phyloP scores from a whole-genome alignment of 306 rosid species.

The cucumber (Cucumis sativus) region Cucumber_9930_V3 NC_026661.2:12944001-12944500 shows the following conservation, averaged over 20 bases:
- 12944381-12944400: slow-evolving; percentile 99
- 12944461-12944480: background rate
- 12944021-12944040: background rate
- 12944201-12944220: background rate
- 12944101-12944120: background rate
- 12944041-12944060: background rate
- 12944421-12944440: background rate
- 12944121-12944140: background rate
- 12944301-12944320: slow-evolving; percentile 27
- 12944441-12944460: background rate
- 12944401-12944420: background rate
- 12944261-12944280: background rate
- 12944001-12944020: background rate
- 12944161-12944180: background rate
- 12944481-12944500: background rate
- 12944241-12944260: background rate
- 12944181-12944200: background rate
- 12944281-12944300: slow-evolving; percentile 23
- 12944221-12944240: background rate
- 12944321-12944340: slow-evolving; percentile 73
- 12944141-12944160: slow-evolving; percentile 1
- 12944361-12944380: slow-evolving; percentile 84
- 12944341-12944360: slow-evolving; percentile 84
- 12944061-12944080: slow-evolving; percentile 1
- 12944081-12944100: background rate